Conservation (phyloP, 2,329 filamentous ascomycete genomes). For the Pseudogymnoascus verrucosus region DNA sequence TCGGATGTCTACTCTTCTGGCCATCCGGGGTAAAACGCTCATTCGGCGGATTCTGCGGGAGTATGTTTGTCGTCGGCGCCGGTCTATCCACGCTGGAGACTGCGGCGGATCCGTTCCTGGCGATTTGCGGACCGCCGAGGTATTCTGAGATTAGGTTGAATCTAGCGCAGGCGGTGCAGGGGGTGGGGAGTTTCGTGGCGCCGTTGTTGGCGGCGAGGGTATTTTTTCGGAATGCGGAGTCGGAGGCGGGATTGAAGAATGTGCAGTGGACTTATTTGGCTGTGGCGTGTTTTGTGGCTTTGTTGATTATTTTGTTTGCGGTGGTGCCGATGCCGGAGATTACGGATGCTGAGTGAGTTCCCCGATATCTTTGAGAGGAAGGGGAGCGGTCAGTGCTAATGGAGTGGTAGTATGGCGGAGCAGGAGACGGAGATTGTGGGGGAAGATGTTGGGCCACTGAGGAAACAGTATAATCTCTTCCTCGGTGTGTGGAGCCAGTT, state of each 20-base stretch:
- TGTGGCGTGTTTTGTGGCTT: conserved; percentile 51
- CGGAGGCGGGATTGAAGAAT: conserved; percentile 46
- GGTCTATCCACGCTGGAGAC: conserved; percentile 68
- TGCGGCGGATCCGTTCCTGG: conserved; percentile 53
- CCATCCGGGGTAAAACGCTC: conserved; percentile 47
- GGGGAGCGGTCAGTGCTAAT: conserved; percentile 39
- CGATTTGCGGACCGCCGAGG: conserved; percentile 46
- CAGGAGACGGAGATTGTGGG: background rate
- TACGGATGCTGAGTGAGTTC: conserved; percentile 52
- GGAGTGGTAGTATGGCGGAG: conserved; percentile 33
- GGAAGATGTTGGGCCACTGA: conserved; percentile 47
- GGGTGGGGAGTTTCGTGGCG: conserved; percentile 64
- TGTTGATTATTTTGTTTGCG: conserved; percentile 48
- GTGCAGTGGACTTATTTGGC: conserved; percentile 57
- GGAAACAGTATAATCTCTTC: conserved; percentile 68
- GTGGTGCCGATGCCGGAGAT: conserved; percentile 44
- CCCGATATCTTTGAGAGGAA: no score
- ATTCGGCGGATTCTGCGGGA: conserved; percentile 23
- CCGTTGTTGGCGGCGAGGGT: conserved; percentile 46
- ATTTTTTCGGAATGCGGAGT: conserved; percentile 60
- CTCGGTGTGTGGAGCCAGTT: conserved; percentile 69
- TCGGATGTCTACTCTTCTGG: conserved; percentile 51
- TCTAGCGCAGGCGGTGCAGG: conserved; percentile 69
- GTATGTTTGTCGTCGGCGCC: conserved; percentile 59
- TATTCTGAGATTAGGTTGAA: conserved; percentile 71